Base-by-base conservation (phyloP, 2,329 filamentous ascomycete genomes). In the Penicillium psychrosexuale region DNA sequence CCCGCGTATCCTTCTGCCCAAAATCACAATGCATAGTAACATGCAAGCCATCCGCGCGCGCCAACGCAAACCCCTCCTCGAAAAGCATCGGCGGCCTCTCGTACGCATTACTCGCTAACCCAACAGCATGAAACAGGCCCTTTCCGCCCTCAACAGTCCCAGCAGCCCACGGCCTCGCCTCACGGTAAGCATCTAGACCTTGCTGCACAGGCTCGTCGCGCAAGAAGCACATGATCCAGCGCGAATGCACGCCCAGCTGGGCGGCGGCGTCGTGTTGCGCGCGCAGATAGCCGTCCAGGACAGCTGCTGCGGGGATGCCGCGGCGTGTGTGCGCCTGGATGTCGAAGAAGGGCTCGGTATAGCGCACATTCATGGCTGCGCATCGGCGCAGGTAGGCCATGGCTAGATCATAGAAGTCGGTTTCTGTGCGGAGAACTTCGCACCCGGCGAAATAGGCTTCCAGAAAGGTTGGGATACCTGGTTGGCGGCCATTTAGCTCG, bases 1-100 rank as follows among this genome's bases (percentile, higher is more conserved):
- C 73, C 22, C 73, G 72, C 0, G 76, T 75, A 56, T 80, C 77
- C 52, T 77, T 75, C 58, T 81, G 77, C 42, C 77, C 78, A 42
- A 81, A 77, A 55, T 82, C 80, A 62, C 78, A 81, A 52, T 82
- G 80, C 61, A 75, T 75, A 2, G 79, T 82, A 13, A 78, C 65
- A 36, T 75, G 72, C 51, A 63, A 17, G 1, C 58, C 61, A 46
- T 63, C 61, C 1, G 44, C 49, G 5, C 47, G 51, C 19, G 61
- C 61, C 8, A 60, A 33, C 13, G 27, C 24, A 78, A 69, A 81
- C 0, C 70, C 67, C 15, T 70, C 60, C 46, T 78, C 74, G 57
- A 81, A 80, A 28, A 80, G 66, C 45, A 68, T 64, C 0, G 77
- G 77, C 7, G 78, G 79, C 5, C 76, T 69, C 47, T 77, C 69